Percentiles rank a stretch among this genome's conserved stretches.
These are phyloP conservation scores for Boletus patriciae DNA, from an alignment of 768 basidiomycete genomes.

Conservation along the genomic window DNA sequence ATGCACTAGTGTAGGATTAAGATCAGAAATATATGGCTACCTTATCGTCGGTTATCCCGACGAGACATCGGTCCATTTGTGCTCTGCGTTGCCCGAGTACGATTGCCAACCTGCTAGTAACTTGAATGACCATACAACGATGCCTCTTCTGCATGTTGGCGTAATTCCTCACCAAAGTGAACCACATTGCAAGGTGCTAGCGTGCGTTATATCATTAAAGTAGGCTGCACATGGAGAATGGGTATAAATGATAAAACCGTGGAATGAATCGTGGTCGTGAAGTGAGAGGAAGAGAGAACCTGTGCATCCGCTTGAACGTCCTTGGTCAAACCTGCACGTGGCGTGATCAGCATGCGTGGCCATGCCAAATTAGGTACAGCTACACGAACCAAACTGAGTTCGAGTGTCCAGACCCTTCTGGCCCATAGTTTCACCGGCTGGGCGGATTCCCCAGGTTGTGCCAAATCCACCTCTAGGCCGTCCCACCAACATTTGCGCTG, in stretches of 20 bases:
- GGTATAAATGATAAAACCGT: constrained; percentile 27
- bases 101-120: neutral
- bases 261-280: constrained; percentile 21
- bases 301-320: constrained; percentile 3
- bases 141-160: neutral
- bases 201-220: constrained; percentile 29
- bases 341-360: neutral
- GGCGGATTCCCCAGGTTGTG: constrained; percentile 51
- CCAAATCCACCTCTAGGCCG: constrained; percentile 85
- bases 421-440: constrained; percentile 90
- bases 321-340: constrained; percentile 20
- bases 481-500: constrained; percentile 99
- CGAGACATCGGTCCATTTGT: neutral
- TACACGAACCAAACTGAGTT: constrained; percentile 80
- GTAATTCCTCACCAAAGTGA: neutral
- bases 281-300: constrained; percentile 8
- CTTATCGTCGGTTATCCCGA: neutral
- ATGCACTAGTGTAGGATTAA: neutral
- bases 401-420: constrained; percentile 95
- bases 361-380: neutral
- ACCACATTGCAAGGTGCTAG: constrained; percentile 24
- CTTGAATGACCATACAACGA: neutral
- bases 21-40: neutral
- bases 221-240: constrained; percentile 27
- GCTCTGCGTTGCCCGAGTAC: neutral